Base-by-base conservation (phyloP, 2,329 filamentous ascomycete genomes). In the Fusarium anguioides region DNA sequence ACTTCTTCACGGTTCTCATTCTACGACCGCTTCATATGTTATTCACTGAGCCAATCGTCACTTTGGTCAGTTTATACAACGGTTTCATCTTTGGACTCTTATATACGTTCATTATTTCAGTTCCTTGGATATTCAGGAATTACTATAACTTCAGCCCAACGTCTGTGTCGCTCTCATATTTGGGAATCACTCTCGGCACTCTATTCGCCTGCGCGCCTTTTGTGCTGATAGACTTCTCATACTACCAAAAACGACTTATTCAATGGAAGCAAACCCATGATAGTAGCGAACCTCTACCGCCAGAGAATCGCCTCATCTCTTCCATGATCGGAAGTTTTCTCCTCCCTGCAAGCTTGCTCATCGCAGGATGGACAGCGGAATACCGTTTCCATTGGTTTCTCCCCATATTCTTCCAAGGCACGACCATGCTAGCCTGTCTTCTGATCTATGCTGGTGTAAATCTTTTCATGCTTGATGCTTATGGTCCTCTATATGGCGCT, bases 1-100 rank as follows among this genome's bases (percentile, higher is more conserved):
- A 67, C 1, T 67, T 67, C 18, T 66, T 68, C 4, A 67, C 64
- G 0, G 64, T 68, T n/a, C 64, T 68, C 1, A 60, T 67, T 15
- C 36, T 68, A 2, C 53, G 64, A 2, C 64, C 64, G 0, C 53
- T 67, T 4, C 64, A 67, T 29, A 67, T 67, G 64, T 6, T 67
- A 2, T 64, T 64, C 1, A 68, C 64, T 0, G 64, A 67, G 11
- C 59, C 64, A 1, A 67, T 67, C 1, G 64, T 68, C 8, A 55
- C 53, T 2, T 20, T 67, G 7, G 52, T 68, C 15, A 68, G 64
- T 20, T 21, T 68, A 2, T 67, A 67, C 7, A 67, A 68, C 1
- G 64, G 64, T 2, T 67, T 67, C 18, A 65, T 64, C 18, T 67
- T 67, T 49, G 64, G 64, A 9, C 33, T 67, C 0, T 3, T 67